Evolutionary conservation across 2,329 filamentous ascomycete species (phyloP), one percentile per base, ranked within the genome.

Genomic region (Fusarium sarcochroum): DNA sequence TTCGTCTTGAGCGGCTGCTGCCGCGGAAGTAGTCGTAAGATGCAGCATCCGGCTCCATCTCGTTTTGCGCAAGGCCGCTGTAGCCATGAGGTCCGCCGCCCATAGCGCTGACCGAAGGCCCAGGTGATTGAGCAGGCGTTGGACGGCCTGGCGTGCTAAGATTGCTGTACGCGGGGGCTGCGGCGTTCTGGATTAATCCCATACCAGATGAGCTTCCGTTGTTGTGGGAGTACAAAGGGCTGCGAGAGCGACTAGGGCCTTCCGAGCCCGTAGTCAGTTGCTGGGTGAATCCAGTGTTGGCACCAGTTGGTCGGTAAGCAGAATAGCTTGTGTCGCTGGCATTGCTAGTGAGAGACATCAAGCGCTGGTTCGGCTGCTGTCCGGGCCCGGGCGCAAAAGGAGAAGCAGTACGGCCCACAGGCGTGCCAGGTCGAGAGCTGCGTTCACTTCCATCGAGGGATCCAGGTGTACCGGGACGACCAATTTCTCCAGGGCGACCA

Each of bases 401-500:
- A 73, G 52, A 82, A 72, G 71, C 57, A 7, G 54, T 32, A 15
- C 74, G 72, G 45, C 75, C 73, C 14, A 71, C 47, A 4, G 86
- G 87, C 15, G 86, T 88, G 14, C 80, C 84, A 0, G 87, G 84
- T 30, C 86, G 78, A 0, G 86, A 87, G 32, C 76, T 73, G 4
- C 73, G 66, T 18, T 83, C 82, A 17, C 81, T 82, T 5, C 77
- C 80, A 40, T 81, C 83, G 47, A 83, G 79, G 27, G 86, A 87
- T 14, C 84, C 83, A 0, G 90, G 90, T 0, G 90, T 92, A 18
- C 85, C 87, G 0, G 90, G 86, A 2, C 90, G 84, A 17, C 86
- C 78, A 3, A 90, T 80, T 64, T 92, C 90, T 23, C 83, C 80
- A 3, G 85, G 79, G 15, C 82, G 84, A 5, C 91, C 91, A 66